Base-by-base conservation (phyloP, 805 yeast species). In the Cyberlindnera galapagoensis region DNA sequence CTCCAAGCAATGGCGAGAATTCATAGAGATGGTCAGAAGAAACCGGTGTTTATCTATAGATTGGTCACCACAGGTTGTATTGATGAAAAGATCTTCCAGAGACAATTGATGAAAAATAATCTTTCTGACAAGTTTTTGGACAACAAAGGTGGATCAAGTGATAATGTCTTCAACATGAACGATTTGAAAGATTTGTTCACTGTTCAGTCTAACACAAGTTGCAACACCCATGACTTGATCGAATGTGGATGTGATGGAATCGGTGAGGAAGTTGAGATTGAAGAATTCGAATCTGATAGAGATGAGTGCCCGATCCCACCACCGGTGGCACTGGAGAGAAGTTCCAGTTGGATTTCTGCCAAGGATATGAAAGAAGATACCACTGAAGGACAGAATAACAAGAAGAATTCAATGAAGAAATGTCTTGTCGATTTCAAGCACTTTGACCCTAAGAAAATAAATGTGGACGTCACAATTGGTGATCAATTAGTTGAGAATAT, bases 1-100 rank as follows among this genome's bases (percentile, higher is more conserved):
- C 55, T 82, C 21, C 98, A 92, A 54, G 95, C 97, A 0, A 84
- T 90, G 94, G 95, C 97, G 1, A 63, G 98, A 41, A 78, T 92
- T 6, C 95, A 90, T 51, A 66, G 98, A 47, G 97, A 90, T 54
- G 98, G 98, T 0, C 98, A 92, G 53, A 71, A 59, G 29, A 69
- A 60, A 28, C 85, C 85, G 0, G 92, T 87, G 9, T 80, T 63
- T 51, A 77, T 90, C 19, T 92, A 92, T 51, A 67, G 98, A 43
- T 56, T 92, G 13, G 59, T 92, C 26, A 81, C 95, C 0, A 76
- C 94, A 0, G 98, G 97, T 0, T 76, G 88, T 34, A 81, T 87
- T 21, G 98, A 92, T 53, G 98, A 92, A 53, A 90, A 88, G 59
- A 88, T 92, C 4, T 78, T 82, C 39, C 97, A 92, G 53, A 64